phyloP scores from a whole-genome alignment of 257 asterid species.

The Solanum sejunctum region DNA sequence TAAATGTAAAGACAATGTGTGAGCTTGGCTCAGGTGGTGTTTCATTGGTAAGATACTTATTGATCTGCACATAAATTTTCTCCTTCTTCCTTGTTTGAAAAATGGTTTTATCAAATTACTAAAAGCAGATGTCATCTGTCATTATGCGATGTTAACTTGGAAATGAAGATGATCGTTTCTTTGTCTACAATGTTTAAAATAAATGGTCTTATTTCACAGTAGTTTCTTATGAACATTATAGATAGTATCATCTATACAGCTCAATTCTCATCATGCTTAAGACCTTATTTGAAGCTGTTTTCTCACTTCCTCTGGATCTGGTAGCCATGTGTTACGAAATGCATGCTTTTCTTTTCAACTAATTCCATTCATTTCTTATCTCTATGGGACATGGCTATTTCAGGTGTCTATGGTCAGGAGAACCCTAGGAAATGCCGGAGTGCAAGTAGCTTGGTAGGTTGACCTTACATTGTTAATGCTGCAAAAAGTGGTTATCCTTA shows the following conservation, averaged over 20 bases:
- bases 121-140: background rate
- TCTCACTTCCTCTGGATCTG: background rate
- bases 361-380: background rate
- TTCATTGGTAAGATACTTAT: slow-evolving; percentile 52
- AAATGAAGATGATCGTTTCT: background rate
- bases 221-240: background rate
- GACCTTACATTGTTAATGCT: background rate
- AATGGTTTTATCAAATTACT: background rate
- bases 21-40: slow-evolving; percentile 96
- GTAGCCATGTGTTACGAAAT: background rate
- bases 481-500: background rate
- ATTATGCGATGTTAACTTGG: background rate
- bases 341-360: background rate
- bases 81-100: background rate
- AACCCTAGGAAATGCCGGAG: slow-evolving; percentile 78
- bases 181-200: background rate
- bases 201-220: background rate
- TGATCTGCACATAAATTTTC: background rate
- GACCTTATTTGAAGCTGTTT: background rate
- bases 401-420: slow-evolving; percentile 94
- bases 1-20: slow-evolving; percentile 91
- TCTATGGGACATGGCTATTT: slow-evolving; percentile 1
- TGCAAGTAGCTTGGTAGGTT: slow-evolving; percentile 74
- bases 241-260: background rate
- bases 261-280: background rate